Base-by-base conservation (phyloP, 129 eudicot species). In the Dittrichia graveolens region DNA sequence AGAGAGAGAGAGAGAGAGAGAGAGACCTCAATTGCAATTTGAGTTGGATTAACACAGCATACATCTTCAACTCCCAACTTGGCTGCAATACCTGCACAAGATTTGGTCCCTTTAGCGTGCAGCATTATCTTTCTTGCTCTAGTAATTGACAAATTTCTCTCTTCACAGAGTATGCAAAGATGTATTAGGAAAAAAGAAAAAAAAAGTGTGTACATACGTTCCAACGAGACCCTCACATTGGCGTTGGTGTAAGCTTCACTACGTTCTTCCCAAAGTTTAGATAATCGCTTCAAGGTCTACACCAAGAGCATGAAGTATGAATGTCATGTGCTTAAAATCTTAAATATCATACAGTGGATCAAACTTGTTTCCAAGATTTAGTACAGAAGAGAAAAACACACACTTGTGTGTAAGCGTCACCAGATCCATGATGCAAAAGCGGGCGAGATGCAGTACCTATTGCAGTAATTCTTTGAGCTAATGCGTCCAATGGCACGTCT, bases 391-490 rank as follows among this genome's bases (percentile, higher is more conserved):
- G 9, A 44, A 69, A 24, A 18, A 59, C 56, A 43, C 71, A 31
- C 64, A 95, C 99, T 85, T 82, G 79, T 12, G 81, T 40, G 81
- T 95, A 95, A 57, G 95, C 88, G 79, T 95, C 96, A 1, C 95
- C 96, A 18, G 85, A 66, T 75, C 74, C 97, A 34, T 87, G 81
- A 78, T 91, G 85, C 75, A 95, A 82, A 48, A 95, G 87, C 3
- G 99, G 99, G n/a, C 99, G 97, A 71, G 97, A 88, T 43, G 66
- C 69, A 57, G 99, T 95, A 67, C 99, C 99, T 6, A 82, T 81
- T 6, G 87, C 83, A 50, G 96, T 71, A 75, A 95, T 79, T 82
- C 99, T 83, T 31, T 75, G 81, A 74, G 97, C 99, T 79, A 95
- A 85, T 71, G 97, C 93, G 62, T 90, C 96, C 73, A 95, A 63